Evolutionary conservation across 1,284 basidiomycete genomes (phyloP).

Genomic region (Hymenochaete sp.): DNA sequence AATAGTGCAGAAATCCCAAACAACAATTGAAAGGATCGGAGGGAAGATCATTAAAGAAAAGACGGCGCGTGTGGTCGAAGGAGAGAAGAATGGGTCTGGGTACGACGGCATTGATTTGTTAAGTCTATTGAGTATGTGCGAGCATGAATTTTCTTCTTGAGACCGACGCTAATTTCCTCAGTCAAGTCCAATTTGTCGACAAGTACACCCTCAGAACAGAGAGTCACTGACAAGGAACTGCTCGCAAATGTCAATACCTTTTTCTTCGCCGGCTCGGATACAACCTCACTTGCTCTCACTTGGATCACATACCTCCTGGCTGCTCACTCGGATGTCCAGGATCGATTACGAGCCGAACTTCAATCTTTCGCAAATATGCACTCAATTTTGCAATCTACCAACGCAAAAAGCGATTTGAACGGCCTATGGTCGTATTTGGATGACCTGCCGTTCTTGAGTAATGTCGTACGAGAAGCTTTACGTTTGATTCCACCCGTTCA

Average conservation of each 20-base stretch:
- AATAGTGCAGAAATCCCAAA: slow-evolving; percentile 46
- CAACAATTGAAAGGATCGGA: slow-evolving; percentile 56
- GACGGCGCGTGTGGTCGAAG: slow-evolving; percentile 49
- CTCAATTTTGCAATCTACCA: slow-evolving; percentile 33
- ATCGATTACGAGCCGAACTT: slow-evolving; percentile 55
- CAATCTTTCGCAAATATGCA: slow-evolving; percentile 33
- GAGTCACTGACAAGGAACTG: slow-evolving; percentile 60
- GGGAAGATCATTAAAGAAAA: slow-evolving; percentile 65
- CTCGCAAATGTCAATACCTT: slow-evolving; percentile 26
- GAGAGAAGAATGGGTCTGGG: slow-evolving; percentile 37
- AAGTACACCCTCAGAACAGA: slow-evolving; percentile 54
- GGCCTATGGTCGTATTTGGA: slow-evolving; percentile 45
- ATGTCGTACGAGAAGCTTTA: slow-evolving; percentile 65
- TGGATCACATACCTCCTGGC: slow-evolving; percentile 72
- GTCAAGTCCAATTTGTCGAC: slow-evolving; percentile 66
- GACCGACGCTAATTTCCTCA: slow-evolving; percentile 23
- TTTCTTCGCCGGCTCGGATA: slow-evolving; percentile 36
- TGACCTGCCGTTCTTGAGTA: slow-evolving; percentile 64
- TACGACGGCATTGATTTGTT: slow-evolving; percentile 58
- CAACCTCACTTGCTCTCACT: slow-evolving; percentile 67
- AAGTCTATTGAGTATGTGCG: slow-evolving; percentile 44
- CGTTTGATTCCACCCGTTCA: slow-evolving; percentile 74
- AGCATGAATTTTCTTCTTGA: slow-evolving; percentile 23
- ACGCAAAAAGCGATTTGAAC: slow-evolving; percentile 22
- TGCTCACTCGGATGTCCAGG: slow-evolving; percentile 51